These are phyloP conservation scores for Endogone sp. DNA, from an alignment of 192 early-diverging fungal genomes.

Conservation along the genomic window DNA sequence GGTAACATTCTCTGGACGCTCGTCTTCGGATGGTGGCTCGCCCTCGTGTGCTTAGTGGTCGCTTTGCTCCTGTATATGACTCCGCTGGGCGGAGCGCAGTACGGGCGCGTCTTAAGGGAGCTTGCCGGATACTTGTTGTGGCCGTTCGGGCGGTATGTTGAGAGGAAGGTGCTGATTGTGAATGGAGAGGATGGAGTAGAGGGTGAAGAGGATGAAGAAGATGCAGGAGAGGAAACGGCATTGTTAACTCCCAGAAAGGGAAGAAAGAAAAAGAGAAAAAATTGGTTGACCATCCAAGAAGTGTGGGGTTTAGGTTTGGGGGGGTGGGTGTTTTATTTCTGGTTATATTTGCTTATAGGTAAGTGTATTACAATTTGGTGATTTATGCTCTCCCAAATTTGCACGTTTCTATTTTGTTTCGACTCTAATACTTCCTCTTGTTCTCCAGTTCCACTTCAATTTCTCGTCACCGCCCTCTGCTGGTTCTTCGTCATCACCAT, in stretches of 20 bases:
- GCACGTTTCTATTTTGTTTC: no score
- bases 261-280: slow-evolving; percentile 16
- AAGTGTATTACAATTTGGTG: no score
- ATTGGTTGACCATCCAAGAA: background rate
- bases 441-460: slow-evolving; percentile 69
- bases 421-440: slow-evolving; percentile 19
- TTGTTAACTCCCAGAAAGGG: background rate
- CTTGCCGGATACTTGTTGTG: slow-evolving; percentile 86
- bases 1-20: slow-evolving; percentile 90
- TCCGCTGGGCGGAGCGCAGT: slow-evolving; percentile 51
- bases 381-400: no score
- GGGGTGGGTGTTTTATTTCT: slow-evolving; percentile 43
- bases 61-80: slow-evolving; percentile 55
- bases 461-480: slow-evolving; percentile 71
- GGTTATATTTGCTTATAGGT: slow-evolving; percentile 43
- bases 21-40: slow-evolving; percentile 89
- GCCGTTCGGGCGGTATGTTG: slow-evolving; percentile 96
- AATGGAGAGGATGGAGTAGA: background rate
- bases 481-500: slow-evolving; percentile 86
- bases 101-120: slow-evolving; percentile 66
- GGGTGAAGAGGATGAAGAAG: background rate
- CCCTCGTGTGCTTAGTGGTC: slow-evolving; percentile 56
- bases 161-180: slow-evolving; percentile 19
- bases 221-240: background rate
- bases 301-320: slow-evolving; percentile 34